Percentiles rank a stretch among this genome's conserved stretches.
Conservation (phyloP, 306 rosid genomes). For the Adenanthera pavonina region DNA sequence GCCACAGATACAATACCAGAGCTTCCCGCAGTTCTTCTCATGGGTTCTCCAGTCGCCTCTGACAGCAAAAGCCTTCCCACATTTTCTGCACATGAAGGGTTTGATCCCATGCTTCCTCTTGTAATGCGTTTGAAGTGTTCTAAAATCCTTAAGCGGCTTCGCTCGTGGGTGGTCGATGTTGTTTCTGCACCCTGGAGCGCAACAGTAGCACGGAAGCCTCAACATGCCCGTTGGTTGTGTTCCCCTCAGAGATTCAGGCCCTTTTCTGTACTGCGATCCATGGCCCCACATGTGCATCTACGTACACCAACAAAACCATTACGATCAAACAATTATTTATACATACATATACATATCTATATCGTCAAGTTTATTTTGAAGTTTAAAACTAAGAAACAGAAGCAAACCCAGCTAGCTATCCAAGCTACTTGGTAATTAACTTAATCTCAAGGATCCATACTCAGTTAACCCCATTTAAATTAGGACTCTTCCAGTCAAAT, state of each 20-base stretch:
- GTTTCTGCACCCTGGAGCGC: slow-evolving; percentile 93
- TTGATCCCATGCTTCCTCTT: slow-evolving; percentile 90
- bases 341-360: background rate
- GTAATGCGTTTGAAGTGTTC: slow-evolving; percentile 96
- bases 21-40: slow-evolving; percentile 90
- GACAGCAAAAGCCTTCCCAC: slow-evolving; percentile 81
- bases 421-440: background rate
- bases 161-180: slow-evolving; percentile 92
- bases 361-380: background rate
- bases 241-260: slow-evolving; percentile 84
- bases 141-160: slow-evolving; percentile 87
- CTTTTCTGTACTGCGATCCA: slow-evolving; percentile 88
- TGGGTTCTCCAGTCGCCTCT: slow-evolving; percentile 98
- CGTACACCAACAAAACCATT: background rate
- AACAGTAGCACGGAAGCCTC: slow-evolving; percentile 90
- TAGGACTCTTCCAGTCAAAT: background rate
- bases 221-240: slow-evolving; percentile 96
- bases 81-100: slow-evolving; percentile 82
- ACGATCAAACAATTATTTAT: background rate
- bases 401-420: background rate
- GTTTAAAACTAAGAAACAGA: background rate
- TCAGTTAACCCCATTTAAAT: background rate
- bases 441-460: background rate
- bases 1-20: slow-evolving; percentile 95
- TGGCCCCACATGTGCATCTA: slow-evolving; percentile 99